Conservation (phyloP, 73 alveolate species). For the Paramecium sonneborni region DNA sequence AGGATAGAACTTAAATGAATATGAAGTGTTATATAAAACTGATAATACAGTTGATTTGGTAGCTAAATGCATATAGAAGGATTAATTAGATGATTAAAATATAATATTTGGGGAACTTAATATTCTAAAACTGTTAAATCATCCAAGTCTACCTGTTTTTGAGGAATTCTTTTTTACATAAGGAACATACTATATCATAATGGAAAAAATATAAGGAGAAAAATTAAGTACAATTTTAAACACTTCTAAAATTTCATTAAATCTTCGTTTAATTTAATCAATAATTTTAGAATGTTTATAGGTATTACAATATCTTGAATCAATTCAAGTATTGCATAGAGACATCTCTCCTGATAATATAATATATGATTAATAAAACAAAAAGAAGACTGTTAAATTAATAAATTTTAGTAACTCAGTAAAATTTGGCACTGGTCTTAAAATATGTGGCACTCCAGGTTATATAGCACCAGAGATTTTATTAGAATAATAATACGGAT, state of each 20-base stretch:
- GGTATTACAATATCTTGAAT: not conserved
- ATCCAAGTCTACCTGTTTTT: not conserved
- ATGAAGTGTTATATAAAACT: not conserved
- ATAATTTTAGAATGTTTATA: not conserved
- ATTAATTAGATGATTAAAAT: not conserved
- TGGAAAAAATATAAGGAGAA: not conserved
- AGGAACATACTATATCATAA: not conserved
- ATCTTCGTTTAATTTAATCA: not conserved
- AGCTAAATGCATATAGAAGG: not conserved
- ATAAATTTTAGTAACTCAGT: not conserved
- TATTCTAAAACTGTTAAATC: not conserved
- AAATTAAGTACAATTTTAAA: not conserved
- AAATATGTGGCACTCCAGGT: slow-evolving; percentile 62
- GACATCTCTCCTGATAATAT: slow-evolving; percentile 54
- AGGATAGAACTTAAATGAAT: not conserved
- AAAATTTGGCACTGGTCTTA: not conserved
- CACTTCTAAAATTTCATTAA: not conserved
- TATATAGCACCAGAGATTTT: slow-evolving; percentile 61
- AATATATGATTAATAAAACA: not conserved
- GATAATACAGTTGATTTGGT: not conserved
- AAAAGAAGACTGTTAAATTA: not conserved
- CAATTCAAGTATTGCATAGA: slow-evolving; percentile 32
- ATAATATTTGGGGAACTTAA: not conserved
- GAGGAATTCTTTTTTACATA: not conserved
- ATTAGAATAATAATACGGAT: not conserved